Conservation (phyloP, 148 eudicot species). For the Arbutus unedo region DNA sequence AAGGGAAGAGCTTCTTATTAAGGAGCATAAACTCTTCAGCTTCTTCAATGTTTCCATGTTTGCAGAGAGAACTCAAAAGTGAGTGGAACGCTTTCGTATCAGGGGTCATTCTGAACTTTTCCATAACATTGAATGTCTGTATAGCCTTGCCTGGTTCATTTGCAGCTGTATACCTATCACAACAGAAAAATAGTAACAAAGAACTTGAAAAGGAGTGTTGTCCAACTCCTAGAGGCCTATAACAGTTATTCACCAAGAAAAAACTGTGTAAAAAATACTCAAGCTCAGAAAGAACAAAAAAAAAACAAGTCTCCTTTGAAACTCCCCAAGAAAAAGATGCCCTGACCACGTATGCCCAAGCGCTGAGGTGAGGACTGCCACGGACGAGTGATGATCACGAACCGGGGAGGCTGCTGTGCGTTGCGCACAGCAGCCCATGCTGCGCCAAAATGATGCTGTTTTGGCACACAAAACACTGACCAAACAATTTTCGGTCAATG, state of each 20-base stretch:
- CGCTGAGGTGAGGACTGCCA: neutral
- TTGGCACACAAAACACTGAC: too few relatives aligned
- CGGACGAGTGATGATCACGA: neutral
- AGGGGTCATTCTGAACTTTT: slow-evolving; percentile 54
- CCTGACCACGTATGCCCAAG: neutral
- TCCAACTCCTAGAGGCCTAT: neutral
- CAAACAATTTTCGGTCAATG: too few relatives aligned
- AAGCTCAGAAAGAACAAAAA: neutral
- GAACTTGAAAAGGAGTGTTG: neutral
- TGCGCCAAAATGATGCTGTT: too few relatives aligned
- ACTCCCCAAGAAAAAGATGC: neutral
- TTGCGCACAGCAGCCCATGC: too few relatives aligned
- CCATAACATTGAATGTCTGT: slow-evolving; percentile 70
- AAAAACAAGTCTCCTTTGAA: neutral
- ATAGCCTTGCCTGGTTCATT: slow-evolving; percentile 69
- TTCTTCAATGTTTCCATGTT: slow-evolving; percentile 79
- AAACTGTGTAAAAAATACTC: neutral
- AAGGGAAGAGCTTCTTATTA: slow-evolving; percentile 68
- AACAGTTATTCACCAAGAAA: neutral
- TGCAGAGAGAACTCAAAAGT: slow-evolving; percentile 59
- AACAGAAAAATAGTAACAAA: neutral
- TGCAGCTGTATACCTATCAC: slow-evolving; percentile 68
- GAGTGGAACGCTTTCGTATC: slow-evolving; percentile 60
- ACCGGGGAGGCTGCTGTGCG: too few relatives aligned
- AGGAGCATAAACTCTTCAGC: slow-evolving; percentile 81